Conservation (phyloP, 164 flowering plant species). For the Kingdonia uniflora region DNA sequence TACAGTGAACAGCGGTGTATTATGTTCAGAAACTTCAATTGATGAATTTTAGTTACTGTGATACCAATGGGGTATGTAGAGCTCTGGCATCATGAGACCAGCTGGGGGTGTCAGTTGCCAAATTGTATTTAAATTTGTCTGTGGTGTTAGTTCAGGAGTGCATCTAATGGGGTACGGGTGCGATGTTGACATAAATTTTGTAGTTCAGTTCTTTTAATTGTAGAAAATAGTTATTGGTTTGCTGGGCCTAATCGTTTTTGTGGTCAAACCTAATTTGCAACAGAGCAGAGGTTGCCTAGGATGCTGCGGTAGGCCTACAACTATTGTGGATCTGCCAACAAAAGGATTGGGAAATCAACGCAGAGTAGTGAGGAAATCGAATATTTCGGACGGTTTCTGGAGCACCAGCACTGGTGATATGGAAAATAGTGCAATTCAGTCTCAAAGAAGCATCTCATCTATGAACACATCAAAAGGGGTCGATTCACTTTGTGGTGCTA, state of each 20-base stretch:
- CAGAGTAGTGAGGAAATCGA: slow-evolving; percentile 37
- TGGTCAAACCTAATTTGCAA: slow-evolving; percentile 42
- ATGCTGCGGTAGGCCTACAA: slow-evolving; percentile 48
- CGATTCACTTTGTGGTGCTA: slow-evolving; percentile 24
- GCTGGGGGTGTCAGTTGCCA: too few species aligned
- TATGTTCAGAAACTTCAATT: too few species aligned
- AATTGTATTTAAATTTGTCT: too few species aligned
- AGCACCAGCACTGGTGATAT: slow-evolving; percentile 72
- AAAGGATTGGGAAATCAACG: slow-evolving; percentile 65
- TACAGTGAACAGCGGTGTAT: too few species aligned
- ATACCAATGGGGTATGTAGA: too few species aligned
- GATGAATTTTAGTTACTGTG: too few species aligned
- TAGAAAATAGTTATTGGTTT: slow-evolving; percentile 1
- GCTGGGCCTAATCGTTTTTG: slow-evolving; percentile 18
- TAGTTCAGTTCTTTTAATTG: not conserved
- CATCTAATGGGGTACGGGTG: too few species aligned
- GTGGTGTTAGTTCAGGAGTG: too few species aligned
- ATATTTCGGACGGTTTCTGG: slow-evolving; percentile 75
- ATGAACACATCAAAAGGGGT: slow-evolving; percentile 45
- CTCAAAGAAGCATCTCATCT: slow-evolving; percentile 70
- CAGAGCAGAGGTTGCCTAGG: slow-evolving; percentile 92
- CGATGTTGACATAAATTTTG: not conserved
- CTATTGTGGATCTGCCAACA: slow-evolving; percentile 64
- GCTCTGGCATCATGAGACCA: too few species aligned
- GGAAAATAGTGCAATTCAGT: slow-evolving; percentile 59